A percentile compares a stretch with the other conserved stretches of the same genome.
Evolutionary conservation across 306 rosid species (phyloP).

Genomic region (Cucurbita argyrosperma): DNA sequence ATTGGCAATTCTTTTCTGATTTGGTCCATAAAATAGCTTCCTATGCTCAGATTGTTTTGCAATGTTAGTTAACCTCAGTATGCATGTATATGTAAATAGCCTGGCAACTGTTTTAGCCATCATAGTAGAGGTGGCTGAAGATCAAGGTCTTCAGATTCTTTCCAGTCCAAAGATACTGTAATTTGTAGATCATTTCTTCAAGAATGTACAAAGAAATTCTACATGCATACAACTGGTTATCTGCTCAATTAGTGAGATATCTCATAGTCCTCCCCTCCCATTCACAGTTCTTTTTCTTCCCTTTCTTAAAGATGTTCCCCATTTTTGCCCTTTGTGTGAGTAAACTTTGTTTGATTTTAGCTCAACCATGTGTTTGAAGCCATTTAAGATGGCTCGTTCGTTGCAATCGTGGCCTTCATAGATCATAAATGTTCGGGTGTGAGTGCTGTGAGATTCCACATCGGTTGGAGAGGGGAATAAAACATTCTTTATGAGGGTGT

Average conservation of each 20-base stretch:
- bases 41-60: background rate
- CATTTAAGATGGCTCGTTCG: background rate
- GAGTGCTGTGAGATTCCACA: background rate
- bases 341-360: background rate
- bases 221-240: background rate
- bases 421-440: background rate
- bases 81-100: conserved; percentile 4
- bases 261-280: background rate
- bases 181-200: conserved; percentile 4
- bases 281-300: background rate
- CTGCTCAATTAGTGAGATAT: background rate
- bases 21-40: background rate
- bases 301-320: background rate
- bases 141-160: background rate
- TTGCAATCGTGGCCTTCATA: background rate
- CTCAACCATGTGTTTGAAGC: background rate
- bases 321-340: background rate
- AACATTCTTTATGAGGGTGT: no score
- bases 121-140: background rate
- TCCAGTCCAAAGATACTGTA: background rate
- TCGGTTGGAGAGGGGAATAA: no score
- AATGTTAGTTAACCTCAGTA: background rate
- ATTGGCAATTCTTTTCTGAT: background rate
- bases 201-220: conserved; percentile 4
- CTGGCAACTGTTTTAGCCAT: background rate